Evolutionary conservation across 306 rosid genomes (phyloP), one percentile per base, ranked within the genome.

Genomic region (Parietaria judaica): DNA sequence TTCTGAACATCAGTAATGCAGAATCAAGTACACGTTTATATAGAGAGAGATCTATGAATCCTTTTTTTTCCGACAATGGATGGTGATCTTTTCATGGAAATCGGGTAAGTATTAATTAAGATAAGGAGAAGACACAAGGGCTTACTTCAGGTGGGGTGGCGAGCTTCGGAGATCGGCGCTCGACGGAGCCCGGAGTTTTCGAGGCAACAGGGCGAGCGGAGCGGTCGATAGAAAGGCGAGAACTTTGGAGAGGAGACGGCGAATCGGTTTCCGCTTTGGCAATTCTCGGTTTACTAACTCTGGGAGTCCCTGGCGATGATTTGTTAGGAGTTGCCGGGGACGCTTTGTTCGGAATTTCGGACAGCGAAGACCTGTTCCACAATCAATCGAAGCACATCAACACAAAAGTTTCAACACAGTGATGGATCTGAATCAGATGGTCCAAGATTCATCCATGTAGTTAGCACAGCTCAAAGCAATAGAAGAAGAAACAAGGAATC

Each of bases 111-210:
- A 23, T 23, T 23, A 23, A 23, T 23, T 23, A 23, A 23, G 31
- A 23, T 23, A 23, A 23, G 31, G 31, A 23, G 31, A 23, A 23
- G 31, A 23, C 2, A 23, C 31, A 4, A 14, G 12, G 71, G 72
- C 98, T 75, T 79, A 88, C 98, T 72, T 88, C 96, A 69, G 92
- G 78, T 10, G 98, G 78, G 48, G 96, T 69, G 60, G 76, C 41
- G 5, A 84, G 80, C 70, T 80, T 84, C 7, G 89, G 88, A 48
- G 91, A 74, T 74, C 76, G 86, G 51, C 95, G 79, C 57, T 88
- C 96, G 14, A 65, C 46, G 44, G 67, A 14, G 11, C 89, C 46
- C 44, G 66, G 14, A 7, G 91, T 79, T 81, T 83, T 91, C 16
- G 89, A 79, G 66, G 72, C 68, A 57, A 77, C 75, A 51, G 94